These are phyloP conservation scores for Cladorrhinum sp. DNA, from an alignment of 2,329 filamentous ascomycete genomes.

Conservation along the genomic window DNA sequence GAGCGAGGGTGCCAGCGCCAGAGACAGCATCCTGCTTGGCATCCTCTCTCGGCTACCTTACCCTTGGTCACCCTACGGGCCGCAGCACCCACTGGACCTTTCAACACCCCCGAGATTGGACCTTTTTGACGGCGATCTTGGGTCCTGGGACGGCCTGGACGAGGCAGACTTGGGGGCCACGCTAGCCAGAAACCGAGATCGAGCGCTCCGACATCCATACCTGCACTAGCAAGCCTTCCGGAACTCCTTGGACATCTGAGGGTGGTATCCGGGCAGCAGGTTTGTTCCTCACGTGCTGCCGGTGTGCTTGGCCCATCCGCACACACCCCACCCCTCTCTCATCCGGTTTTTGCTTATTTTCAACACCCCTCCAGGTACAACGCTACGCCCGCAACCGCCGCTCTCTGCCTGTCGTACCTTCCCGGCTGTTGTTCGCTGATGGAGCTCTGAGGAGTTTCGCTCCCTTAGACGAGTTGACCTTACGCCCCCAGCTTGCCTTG, in stretches of 20 bases:
- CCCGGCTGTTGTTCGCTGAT: background rate
- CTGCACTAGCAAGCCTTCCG: background rate
- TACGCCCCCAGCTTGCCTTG: constrained; percentile 19
- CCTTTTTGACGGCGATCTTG: too few species aligned
- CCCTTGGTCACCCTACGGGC: background rate
- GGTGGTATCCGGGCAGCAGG: background rate
- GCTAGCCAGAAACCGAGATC: too few species aligned
- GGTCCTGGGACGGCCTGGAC: too few species aligned
- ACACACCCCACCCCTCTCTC: background rate
- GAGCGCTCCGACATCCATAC: too few species aligned
- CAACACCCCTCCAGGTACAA: background rate
- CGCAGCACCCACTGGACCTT: too few species aligned
- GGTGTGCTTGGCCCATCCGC: background rate
- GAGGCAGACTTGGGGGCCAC: too few species aligned
- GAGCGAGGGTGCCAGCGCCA: background rate
- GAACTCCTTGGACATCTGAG: background rate
- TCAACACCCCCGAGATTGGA: too few species aligned
- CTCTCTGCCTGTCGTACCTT: background rate
- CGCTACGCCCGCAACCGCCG: background rate
- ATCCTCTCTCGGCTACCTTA: background rate
- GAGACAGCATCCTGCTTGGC: too few species aligned
- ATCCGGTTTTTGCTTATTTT: background rate
- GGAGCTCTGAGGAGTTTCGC: background rate
- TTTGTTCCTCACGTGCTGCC: background rate
- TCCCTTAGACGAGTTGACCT: constrained; percentile 12